Percentiles rank a stretch among this genome's conserved stretches.
phyloP scores from a whole-genome alignment of 2,329 filamentous ascomycete species.

The Ustilaginoidea virens region DNA sequence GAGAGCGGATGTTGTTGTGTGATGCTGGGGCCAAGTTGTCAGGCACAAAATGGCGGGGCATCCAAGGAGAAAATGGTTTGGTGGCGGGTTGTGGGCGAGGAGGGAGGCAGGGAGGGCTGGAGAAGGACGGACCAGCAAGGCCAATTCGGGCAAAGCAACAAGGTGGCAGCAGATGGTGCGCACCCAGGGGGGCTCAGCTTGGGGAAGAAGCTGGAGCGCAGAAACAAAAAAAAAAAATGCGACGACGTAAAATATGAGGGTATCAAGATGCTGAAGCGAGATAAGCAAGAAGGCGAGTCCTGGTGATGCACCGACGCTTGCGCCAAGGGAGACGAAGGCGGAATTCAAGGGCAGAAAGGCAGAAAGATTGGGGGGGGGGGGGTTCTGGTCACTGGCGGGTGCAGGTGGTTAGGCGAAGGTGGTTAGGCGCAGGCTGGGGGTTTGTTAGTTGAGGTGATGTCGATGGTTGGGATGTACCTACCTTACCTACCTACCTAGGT shows the following conservation, averaged over 20 bases:
- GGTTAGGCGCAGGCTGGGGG: no score
- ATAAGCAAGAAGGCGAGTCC: constrained; percentile 1
- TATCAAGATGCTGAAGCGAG: neutral
- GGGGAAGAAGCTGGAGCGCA: neutral
- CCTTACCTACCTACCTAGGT: no score
- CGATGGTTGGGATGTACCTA: no score
- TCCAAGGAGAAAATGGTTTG: constrained; percentile 1
- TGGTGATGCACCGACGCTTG: neutral
- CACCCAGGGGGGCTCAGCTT: neutral
- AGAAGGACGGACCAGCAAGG: neutral
- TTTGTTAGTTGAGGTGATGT: no score
- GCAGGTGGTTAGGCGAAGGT: no score
- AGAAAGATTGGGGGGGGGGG: constrained; percentile 2
- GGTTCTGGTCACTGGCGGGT: no score
- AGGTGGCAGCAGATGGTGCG: neutral
- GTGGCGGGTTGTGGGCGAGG: neutral
- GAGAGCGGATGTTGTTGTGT: constrained; percentile 1
- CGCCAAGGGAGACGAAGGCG: neutral
- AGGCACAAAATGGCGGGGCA: constrained; percentile 5
- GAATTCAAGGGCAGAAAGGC: neutral
- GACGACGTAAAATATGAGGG: no score
- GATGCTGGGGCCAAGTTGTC: constrained; percentile 2
- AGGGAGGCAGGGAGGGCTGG: neutral
- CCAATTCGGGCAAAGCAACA: neutral
- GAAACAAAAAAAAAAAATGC: neutral